Evolutionary conservation across 768 basidiomycete genomes (phyloP).

Genomic region (Phallus indusiatus): DNA sequence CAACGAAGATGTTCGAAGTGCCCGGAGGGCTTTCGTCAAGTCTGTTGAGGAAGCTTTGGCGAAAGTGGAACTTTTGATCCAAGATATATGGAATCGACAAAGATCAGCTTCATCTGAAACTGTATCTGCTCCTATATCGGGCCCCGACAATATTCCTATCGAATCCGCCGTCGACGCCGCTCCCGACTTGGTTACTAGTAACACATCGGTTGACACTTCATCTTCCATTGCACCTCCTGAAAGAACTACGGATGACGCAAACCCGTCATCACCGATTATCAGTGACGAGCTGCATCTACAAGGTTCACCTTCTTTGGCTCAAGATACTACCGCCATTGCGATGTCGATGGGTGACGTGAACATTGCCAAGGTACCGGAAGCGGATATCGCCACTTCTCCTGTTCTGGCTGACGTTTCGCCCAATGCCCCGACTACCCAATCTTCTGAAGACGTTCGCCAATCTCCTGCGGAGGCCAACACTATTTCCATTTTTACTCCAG

Average conservation of each 20-base stretch:
- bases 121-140: neutral
- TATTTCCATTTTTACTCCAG: neutral
- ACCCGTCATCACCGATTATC: too few relatives aligned
- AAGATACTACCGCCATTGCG: neutral
- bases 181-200: neutral
- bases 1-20: neutral
- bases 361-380: neutral
- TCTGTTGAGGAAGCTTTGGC: conserved; percentile 1
- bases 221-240: neutral
- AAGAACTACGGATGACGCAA: neutral
- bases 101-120: neutral
- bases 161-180: neutral
- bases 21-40: neutral
- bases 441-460: neutral
- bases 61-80: neutral
- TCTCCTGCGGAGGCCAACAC: neutral
- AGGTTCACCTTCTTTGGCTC: neutral
- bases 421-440: neutral
- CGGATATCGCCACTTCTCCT: neutral
- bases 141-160: neutral
- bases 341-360: neutral
- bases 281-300: too few relatives aligned
- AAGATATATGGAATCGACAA: conserved; percentile 1
- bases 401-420: neutral
- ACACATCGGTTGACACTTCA: neutral